A percentile compares a stretch with the other conserved stretches of the same genome.
These are phyloP conservation scores for Vitis hybrid DNA, from an alignment of 177 flowering plant species.

Conservation along the genomic window DNA sequence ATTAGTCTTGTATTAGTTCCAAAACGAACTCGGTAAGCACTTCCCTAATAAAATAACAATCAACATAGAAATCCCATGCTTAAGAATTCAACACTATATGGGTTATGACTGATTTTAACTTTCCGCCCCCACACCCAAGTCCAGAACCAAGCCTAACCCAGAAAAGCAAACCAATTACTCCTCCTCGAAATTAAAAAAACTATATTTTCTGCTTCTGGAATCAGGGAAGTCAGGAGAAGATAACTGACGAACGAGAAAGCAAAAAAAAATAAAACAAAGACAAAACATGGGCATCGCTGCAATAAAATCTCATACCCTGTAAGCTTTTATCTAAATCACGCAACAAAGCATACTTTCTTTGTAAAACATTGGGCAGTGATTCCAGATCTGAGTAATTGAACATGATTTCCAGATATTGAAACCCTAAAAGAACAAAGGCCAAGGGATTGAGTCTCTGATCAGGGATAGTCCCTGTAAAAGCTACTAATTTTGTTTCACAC, in stretches of 20 bases:
- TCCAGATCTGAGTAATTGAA: slow-evolving; percentile 54
- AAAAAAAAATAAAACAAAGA: background rate
- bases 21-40: too few species aligned
- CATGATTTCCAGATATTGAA: too few species aligned
- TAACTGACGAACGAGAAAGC: background rate
- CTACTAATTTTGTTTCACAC: too few species aligned
- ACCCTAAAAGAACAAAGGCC: too few species aligned
- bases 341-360: slow-evolving; percentile 71
- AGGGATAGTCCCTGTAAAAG: too few species aligned
- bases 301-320: slow-evolving; percentile 50
- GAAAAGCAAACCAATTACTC: background rate
- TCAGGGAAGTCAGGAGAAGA: background rate
- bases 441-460: too few species aligned
- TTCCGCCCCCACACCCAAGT: background rate
- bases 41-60: too few species aligned
- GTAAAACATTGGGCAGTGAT: slow-evolving; percentile 68
- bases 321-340: slow-evolving; percentile 89
- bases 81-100: too few species aligned
- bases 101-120: too few species aligned
- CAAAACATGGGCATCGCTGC: background rate
- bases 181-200: background rate
- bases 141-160: background rate
- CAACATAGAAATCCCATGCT: too few species aligned
- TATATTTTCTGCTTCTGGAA: background rate
- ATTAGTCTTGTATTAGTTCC: too few species aligned